Evolutionary conservation across 1,139 yeast genomes (phyloP), one percentile per base, ranked within the genome.

Genomic region (Protomyces pachydermus): DNA sequence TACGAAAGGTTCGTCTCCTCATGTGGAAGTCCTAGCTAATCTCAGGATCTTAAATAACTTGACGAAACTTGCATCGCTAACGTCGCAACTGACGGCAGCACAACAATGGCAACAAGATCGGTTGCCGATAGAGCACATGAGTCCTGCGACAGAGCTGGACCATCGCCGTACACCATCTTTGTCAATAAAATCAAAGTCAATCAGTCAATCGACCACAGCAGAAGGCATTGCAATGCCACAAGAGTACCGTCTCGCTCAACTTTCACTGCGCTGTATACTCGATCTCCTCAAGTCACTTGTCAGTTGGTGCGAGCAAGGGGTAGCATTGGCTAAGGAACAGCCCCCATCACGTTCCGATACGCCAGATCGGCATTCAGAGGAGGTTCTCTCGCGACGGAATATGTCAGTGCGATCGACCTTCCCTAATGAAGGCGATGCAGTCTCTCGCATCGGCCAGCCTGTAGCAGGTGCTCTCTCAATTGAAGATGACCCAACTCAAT

Each of bases 271-370:
- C 64, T 87, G 95, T 68, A 81, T 91, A 54, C 95, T 91, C 18
- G 89, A 93, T 2, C 87, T 91, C 60, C 79, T 95, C 69, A 80
- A 91, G 69, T 89, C 97, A 0, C 79, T 93, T 56, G 81, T 88
- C 71, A 81, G 90, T 1, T 91, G 98, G 97, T 90, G 96, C 8
- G 96, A 89, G 69, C 83, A 87, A 68, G 91, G 90, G 1, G 74
- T 83, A 60, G 76, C 78, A 16, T 73, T 77, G 52, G 72, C 68
- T 16, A 51, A 45, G 16, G 65, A 34, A 14, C 18, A n/a, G 18
- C 23, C 14, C 14, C 25, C 4, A 10, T 18, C 25, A 16, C 23
- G 5, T 12, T 16, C 48, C 2, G 48, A 5, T 6, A 42, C 48
- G 16, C 48, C 48, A 18, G 48, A 42, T 2, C 48, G 48, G 23